These are phyloP conservation scores for Przewalskia tangutica DNA, from an alignment of 257 asterid genomes.

Conservation along the genomic window DNA sequence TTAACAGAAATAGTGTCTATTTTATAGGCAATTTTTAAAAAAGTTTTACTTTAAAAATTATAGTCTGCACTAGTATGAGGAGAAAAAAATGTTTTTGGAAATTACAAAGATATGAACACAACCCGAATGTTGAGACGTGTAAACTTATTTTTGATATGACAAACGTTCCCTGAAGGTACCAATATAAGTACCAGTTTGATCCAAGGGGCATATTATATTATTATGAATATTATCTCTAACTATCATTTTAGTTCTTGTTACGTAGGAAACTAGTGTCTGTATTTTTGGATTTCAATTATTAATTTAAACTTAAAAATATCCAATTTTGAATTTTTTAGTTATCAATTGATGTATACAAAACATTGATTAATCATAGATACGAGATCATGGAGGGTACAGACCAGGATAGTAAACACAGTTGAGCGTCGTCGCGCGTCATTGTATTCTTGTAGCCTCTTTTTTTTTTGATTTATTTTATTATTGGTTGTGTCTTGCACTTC, in stretches of 20 bases:
- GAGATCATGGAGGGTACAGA: too few species aligned
- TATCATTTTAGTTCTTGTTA: background rate
- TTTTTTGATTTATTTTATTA: too few species aligned
- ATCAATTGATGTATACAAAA: background rate
- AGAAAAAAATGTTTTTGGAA: background rate
- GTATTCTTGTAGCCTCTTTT: too few species aligned
- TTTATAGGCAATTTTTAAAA: background rate
- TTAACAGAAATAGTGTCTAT: background rate
- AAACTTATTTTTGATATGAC: too few species aligned
- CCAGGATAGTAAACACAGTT: too few species aligned
- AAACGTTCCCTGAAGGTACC: background rate
- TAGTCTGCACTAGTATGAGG: background rate
- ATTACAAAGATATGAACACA: background rate
- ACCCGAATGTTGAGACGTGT: background rate
- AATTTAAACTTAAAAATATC: background rate
- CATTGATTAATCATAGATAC: background rate
- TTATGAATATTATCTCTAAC: too few species aligned
- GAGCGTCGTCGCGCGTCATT: too few species aligned
- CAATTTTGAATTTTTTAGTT: background rate
- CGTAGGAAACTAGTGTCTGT: background rate
- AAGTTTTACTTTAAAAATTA: background rate
- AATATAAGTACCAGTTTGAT: too few species aligned
- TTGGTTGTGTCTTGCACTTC: too few species aligned
- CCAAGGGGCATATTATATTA: too few species aligned
- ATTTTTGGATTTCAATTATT: too few species aligned